Evolutionary conservation across 202 grass and related monocot species (phyloP).

Genomic region (Dendrocalamus latiflorus): DNA sequence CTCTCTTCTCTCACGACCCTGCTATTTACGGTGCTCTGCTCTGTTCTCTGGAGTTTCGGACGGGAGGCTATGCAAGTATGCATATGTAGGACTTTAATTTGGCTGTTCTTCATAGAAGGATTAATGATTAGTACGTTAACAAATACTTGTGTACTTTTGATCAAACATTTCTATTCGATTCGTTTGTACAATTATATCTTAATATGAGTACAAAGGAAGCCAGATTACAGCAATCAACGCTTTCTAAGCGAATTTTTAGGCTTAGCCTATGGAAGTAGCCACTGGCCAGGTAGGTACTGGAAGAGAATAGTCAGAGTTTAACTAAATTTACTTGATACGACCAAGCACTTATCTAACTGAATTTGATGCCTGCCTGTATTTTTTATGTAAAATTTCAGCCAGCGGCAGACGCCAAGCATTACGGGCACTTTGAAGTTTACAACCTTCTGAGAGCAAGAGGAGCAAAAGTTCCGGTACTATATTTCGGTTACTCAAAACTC

Average conservation of each 20-base stretch:
- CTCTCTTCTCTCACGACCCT: background rate
- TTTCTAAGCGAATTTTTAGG: background rate
- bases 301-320: background rate
- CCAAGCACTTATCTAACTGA: background rate
- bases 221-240: background rate
- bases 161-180: background rate
- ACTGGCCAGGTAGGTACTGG: background rate
- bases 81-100: background rate
- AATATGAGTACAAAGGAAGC: background rate
- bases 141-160: background rate
- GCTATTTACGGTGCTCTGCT: background rate
- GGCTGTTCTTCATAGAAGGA: background rate
- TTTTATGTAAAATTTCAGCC: constrained; percentile 48
- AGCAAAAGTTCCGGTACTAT: constrained; percentile 69
- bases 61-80: background rate
- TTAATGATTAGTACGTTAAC: background rate
- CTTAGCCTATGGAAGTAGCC: background rate
- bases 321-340: background rate
- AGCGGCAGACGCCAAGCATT: constrained; percentile 73
- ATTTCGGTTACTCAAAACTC: background rate
- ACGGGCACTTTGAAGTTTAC: constrained; percentile 73
- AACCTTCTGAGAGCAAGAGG: constrained; percentile 74
- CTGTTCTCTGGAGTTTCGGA: background rate
- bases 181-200: background rate
- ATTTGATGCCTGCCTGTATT: background rate